Conservation (phyloP, 306 rosid species). For the Ziziphus jujuba region DNA sequence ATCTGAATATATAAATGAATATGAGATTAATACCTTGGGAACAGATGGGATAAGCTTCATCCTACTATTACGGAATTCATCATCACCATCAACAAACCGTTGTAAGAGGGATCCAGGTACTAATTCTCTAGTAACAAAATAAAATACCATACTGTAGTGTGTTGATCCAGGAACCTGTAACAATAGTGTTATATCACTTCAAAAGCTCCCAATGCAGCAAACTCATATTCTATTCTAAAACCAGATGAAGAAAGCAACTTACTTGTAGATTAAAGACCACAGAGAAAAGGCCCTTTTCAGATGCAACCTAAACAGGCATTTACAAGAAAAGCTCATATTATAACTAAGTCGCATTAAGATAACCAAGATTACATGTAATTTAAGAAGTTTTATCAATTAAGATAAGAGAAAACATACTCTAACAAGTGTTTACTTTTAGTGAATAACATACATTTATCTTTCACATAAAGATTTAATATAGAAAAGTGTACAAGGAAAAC, state of each 20-base stretch:
- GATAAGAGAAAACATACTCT: neutral
- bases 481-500: too few relatives aligned
- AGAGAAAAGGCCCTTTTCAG: constrained; percentile 91
- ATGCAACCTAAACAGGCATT: constrained; percentile 67
- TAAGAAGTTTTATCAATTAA: neutral
- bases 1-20: neutral
- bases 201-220: constrained; percentile 16
- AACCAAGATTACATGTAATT: neutral
- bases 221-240: constrained; percentile 6
- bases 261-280: constrained; percentile 82
- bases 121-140: constrained; percentile 81
- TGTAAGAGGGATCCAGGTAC: constrained; percentile 92
- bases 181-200: constrained; percentile 26
- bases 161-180: constrained; percentile 91
- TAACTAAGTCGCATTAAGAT: neutral
- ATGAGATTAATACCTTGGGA: constrained; percentile 64
- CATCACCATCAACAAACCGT: constrained; percentile 96
- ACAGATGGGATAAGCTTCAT: constrained; percentile 97
- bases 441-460: neutral
- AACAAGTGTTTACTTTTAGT: neutral
- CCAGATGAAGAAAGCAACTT: constrained; percentile 41
- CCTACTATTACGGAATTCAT: constrained; percentile 96
- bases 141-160: constrained; percentile 96
- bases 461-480: too few relatives aligned
- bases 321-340: constrained; percentile 12